A percentile compares a stretch with the other conserved stretches of the same genome.
phyloP scores from a whole-genome alignment of 23 red algal species.

The Gracilaria domingensis region DNA sequence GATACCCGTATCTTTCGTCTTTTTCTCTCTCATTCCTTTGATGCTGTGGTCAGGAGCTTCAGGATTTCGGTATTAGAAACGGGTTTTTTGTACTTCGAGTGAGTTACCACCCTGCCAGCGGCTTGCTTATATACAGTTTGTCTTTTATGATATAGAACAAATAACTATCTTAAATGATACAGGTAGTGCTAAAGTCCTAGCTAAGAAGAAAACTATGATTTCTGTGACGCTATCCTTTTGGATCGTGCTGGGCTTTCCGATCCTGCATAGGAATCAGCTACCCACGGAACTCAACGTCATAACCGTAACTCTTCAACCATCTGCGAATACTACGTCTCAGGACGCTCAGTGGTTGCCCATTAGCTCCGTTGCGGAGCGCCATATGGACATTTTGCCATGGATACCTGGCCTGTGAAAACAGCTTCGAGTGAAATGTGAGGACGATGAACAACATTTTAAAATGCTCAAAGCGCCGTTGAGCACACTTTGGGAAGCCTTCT shows the following conservation, averaged over 20 bases:
- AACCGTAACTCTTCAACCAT: not conserved
- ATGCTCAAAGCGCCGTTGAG: not conserved
- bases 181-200: too few relatives aligned
- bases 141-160: too few relatives aligned
- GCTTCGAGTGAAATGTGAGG: not conserved
- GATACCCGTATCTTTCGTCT: too few relatives aligned
- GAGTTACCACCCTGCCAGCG: too few relatives aligned
- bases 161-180: too few relatives aligned
- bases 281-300: not conserved
- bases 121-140: too few relatives aligned
- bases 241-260: not conserved
- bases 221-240: too few relatives aligned
- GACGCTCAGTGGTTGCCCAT: not conserved
- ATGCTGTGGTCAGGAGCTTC: too few relatives aligned
- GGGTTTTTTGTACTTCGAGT: too few relatives aligned
- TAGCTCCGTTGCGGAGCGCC: not conserved
- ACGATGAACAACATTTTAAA: constrained; percentile 17
- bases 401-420: not conserved
- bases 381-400: not conserved
- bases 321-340: not conserved
- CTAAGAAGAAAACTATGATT: too few relatives aligned
- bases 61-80: too few relatives aligned
- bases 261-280: not conserved
- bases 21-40: too few relatives aligned
- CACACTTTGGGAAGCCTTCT: not conserved